These are phyloP conservation scores for Vanrija sp. DNA, from an alignment of 1,284 basidiomycete species.

Conservation along the genomic window DNA sequence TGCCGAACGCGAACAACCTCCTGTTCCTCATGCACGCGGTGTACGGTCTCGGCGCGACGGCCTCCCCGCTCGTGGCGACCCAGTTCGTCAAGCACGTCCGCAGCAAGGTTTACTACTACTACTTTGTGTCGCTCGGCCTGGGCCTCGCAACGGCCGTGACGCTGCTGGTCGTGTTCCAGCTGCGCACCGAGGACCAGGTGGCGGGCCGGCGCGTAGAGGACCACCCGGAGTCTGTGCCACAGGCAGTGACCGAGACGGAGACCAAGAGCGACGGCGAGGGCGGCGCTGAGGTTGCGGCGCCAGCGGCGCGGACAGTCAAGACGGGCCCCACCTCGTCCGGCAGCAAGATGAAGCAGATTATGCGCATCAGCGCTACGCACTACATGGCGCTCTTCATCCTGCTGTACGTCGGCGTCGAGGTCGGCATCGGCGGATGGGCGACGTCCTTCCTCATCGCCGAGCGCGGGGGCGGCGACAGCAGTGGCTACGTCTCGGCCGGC, in stretches of 20 bases:
- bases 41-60: conserved; percentile 64
- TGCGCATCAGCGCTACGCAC: conserved; percentile 29
- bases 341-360: conserved; percentile 41
- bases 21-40: conserved; percentile 63
- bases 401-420: conserved; percentile 43
- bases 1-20: conserved; percentile 48
- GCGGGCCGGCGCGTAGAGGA: conserved; percentile 25
- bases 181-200: conserved; percentile 56
- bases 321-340: conserved; percentile 12
- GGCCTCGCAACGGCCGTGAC: conserved; percentile 53
- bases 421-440: conserved; percentile 43
- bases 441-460: conserved; percentile 41
- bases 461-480: conserved; percentile 32
- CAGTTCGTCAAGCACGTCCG: conserved; percentile 56
- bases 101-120: conserved; percentile 59
- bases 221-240: not conserved
- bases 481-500: conserved; percentile 42
- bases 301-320: not conserved
- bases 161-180: conserved; percentile 56
- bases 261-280: not conserved
- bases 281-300: not conserved
- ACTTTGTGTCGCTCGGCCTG: conserved; percentile 59
- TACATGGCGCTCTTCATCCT: conserved; percentile 38
- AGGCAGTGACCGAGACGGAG: not conserved
- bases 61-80: conserved; percentile 63